These are phyloP conservation scores for Podochytrium sp. DNA, from an alignment of 192 early-diverging fungal genomes.

Conservation along the genomic window DNA sequence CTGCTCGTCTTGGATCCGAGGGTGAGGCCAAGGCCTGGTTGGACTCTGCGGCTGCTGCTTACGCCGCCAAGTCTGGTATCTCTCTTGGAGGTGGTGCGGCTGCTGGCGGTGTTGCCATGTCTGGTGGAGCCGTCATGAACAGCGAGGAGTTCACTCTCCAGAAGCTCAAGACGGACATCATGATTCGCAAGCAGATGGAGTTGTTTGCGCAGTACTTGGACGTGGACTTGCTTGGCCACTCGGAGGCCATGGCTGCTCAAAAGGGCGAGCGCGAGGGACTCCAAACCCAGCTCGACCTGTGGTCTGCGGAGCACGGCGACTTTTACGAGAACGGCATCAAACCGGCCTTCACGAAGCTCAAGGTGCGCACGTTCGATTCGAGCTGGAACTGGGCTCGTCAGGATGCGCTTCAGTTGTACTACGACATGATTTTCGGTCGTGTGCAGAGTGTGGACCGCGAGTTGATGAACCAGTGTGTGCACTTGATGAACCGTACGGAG, in stretches of 20 bases:
- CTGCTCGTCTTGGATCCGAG: constrained; percentile 74
- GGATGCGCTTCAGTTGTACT: constrained; percentile 85
- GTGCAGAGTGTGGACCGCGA: constrained; percentile 88
- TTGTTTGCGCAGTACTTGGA: constrained; percentile 81
- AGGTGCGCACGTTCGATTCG: constrained; percentile 90
- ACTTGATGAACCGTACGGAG: constrained; percentile 91
- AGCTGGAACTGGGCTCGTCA: constrained; percentile 98
- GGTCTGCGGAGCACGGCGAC: constrained; percentile 91
- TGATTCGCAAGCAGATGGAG: constrained; percentile 79
- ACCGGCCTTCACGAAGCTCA: constrained; percentile 80
- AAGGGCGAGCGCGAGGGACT: constrained; percentile 66
- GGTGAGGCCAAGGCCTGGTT: constrained; percentile 82
- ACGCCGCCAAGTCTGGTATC: constrained; percentile 74
- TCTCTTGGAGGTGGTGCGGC: constrained; percentile 55
- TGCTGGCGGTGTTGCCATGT: constrained; percentile 56
- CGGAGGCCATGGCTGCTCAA: constrained; percentile 51
- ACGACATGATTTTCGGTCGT: constrained; percentile 90
- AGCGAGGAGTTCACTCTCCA: constrained; percentile 83
- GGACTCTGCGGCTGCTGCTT: constrained; percentile 68
- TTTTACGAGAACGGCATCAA: constrained; percentile 88
- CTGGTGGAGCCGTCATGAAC: constrained; percentile 72
- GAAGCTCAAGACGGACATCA: constrained; percentile 68
- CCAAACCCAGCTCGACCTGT: constrained; percentile 85
- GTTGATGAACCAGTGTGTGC: constrained; percentile 86
- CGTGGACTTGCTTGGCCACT: constrained; percentile 75